Percentiles rank a stretch among this genome's conserved stretches.
Conservation (phyloP, 768 basidiomycete species). For the Phaffia tasmanica region DNA sequence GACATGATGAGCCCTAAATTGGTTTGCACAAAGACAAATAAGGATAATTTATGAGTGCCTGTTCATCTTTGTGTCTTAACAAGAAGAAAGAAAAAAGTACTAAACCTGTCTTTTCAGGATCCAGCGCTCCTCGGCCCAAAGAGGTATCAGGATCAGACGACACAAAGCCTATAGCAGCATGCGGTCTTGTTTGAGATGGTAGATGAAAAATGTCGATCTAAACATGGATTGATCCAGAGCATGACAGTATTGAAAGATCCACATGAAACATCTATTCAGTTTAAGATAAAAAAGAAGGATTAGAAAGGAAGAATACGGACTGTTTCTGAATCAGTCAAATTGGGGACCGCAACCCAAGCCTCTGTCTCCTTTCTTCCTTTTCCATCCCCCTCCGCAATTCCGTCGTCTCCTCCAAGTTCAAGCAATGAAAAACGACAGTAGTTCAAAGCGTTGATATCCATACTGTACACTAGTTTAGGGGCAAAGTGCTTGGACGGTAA, state of each 20-base stretch:
- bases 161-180: conserved; percentile 69
- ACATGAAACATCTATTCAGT: not conserved
- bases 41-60: not conserved
- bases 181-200: conserved; percentile 56
- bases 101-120: conserved; percentile 51
- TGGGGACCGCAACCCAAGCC: conserved; percentile 69
- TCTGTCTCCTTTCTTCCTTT: conserved; percentile 27
- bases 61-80: too few species aligned
- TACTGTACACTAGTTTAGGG: conserved; percentile 51
- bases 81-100: not conserved
- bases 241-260: not conserved
- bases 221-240: not conserved
- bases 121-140: conserved; percentile 32
- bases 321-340: conserved; percentile 73
- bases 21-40: conserved; percentile 6
- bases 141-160: conserved; percentile 30
- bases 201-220: conserved; percentile 83
- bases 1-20: conserved; percentile 77
- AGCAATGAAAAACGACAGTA: conserved; percentile 81
- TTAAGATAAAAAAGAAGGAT: not conserved
- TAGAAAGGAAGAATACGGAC: conserved; percentile 40
- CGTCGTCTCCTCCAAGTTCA: conserved; percentile 26
- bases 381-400: conserved; percentile 10
- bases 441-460: conserved; percentile 88
- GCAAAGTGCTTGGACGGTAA: conserved; percentile 36